Evolutionary conservation across 805 yeast genomes (phyloP), one percentile per base, ranked within the genome.

Genomic region (Ogataea parapolymorpha): DNA sequence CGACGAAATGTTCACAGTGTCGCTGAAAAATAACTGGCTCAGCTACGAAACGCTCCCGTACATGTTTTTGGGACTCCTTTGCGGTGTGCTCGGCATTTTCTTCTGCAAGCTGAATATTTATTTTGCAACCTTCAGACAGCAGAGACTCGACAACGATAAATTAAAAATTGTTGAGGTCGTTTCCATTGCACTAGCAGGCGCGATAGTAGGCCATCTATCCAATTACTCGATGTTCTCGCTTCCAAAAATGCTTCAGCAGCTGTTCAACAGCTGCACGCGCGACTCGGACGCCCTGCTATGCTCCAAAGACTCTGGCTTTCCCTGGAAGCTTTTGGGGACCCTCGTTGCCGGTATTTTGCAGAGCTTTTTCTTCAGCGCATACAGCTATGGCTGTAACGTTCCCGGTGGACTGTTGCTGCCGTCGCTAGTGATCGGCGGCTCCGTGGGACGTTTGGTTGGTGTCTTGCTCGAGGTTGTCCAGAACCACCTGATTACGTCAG

Each of bases 401-500:
- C 84, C 89, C 0, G 85, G 87, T 2, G 89, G 88, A 6, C 66
- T 81, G 1, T 56, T 81, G 31, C 72, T 78, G 72, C 86, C 87
- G 0, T 74, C 82, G 0, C 57, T 80, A 36, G 80, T 75, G 0
- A 63, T 81, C 13, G 88, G 88, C 11, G 87, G 80, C 0, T 61
- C 76, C 0, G 57, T 70, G 18, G 87, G 87, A 0, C 58, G 87
- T 38, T 49, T 77, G 5, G 42, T 77, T 2, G 87, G 87, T 0
- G 66, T 76, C 4, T 27, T 79, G 0, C 62, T 79, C 32, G 76
- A 76, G 50, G 57, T 57, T 2, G 51, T 78, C 15, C 86, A 81
- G 56, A 37, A 49, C 15, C 45, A 53, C 8, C 57, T 64, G 40
- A 63, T 61, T 12, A 55, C 54, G 18, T 65, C 72, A 33, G 63